Base-by-base conservation (phyloP, 148 eudicot genomes). In the Bassia scoparia region DNA sequence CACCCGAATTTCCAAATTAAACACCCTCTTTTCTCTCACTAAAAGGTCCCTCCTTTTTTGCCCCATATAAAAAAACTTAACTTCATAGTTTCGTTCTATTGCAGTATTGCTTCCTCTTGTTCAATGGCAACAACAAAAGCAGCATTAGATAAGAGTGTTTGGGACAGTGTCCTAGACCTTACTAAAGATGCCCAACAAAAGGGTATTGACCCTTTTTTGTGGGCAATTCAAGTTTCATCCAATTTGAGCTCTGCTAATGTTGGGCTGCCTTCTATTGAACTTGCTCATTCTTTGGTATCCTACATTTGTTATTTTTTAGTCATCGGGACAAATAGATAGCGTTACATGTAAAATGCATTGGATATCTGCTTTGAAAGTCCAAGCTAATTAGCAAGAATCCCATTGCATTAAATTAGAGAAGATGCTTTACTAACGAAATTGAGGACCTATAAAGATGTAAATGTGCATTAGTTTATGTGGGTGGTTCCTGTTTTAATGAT, bases 191-290 rank as follows among this genome's bases (percentile, higher is more conserved):
- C 89, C 63, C 91, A 88, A 83, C 82, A 83, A 34, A 89, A 86
- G 79, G 89, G 88, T 16, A 80, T 78, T 68, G 96, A 95, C 71
- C 96, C 97, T 50, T 75, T 80, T 66, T 18, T 77, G 59, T 95
- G 99, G 99, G 97, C 97, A 41, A 71, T 88, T 55, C 84, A 90
- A 61, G 54, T 95, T 35, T 87, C 96, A 31, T 82, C 96, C 14
- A 77, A 79, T 33, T 77, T 95, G 79, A 82, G 67, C 71, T 84
- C 88, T 14, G 69, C 75, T 10, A 87, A 86, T 8, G 88, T 88
- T 23, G 70, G 76, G 83, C 44, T 87, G 52, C 99, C 99, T 50
- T 91, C 90, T 29, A 71, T 68, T 61, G 97, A 95, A 53, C 85
- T 95, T 55, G 93, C 93, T 5, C 88, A 84, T 80, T 67, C 80